A percentile compares a stretch with the other conserved stretches of the same genome.
These are phyloP conservation scores for Thelonectria blattea DNA, from an alignment of 2,329 filamentous ascomycete species.

Conservation along the genomic window DNA sequence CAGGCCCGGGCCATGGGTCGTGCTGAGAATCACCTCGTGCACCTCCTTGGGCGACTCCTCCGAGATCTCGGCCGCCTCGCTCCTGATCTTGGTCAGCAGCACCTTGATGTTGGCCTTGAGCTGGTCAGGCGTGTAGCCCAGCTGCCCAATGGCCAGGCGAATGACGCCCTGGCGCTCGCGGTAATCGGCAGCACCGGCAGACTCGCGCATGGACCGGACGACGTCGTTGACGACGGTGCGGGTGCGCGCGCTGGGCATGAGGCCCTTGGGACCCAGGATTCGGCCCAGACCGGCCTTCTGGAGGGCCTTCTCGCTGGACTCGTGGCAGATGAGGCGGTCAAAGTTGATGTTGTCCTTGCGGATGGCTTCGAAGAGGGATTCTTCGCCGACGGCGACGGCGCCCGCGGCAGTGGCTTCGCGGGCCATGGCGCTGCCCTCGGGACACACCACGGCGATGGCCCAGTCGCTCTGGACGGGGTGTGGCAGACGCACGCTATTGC, in stretches of 20 bases:
- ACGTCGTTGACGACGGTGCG: conserved; percentile 89
- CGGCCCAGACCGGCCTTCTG: conserved; percentile 81
- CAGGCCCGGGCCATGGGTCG: conserved; percentile 85
- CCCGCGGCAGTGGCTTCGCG: conserved; percentile 78
- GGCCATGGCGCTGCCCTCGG: conserved; percentile 77
- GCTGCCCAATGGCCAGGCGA: conserved; percentile 86
- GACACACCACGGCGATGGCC: conserved; percentile 87
- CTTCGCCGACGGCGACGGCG: conserved; percentile 83
- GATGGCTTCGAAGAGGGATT: conserved; percentile 82
- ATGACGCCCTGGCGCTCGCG: conserved; percentile 85
- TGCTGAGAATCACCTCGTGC: conserved; percentile 77
- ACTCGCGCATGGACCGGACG: conserved; percentile 74
- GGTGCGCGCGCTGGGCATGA: conserved; percentile 91
- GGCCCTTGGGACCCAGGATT: conserved; percentile 82
- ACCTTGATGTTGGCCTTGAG: conserved; percentile 83
- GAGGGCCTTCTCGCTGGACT: conserved; percentile 76
- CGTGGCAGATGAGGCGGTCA: conserved; percentile 87
- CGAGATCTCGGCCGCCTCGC: conserved; percentile 75
- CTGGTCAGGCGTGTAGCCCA: conserved; percentile 87
- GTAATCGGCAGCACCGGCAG: conserved; percentile 86
- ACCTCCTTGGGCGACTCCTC: conserved; percentile 53
- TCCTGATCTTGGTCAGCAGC: conserved; percentile 78
- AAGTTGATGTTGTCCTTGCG: conserved; percentile 79
- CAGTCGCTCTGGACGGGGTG: conserved; percentile 89
- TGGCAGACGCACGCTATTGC: conserved; percentile 86